Conservation (phyloP, 164 flowering plant genomes). For the Vitis riparia region DNA sequence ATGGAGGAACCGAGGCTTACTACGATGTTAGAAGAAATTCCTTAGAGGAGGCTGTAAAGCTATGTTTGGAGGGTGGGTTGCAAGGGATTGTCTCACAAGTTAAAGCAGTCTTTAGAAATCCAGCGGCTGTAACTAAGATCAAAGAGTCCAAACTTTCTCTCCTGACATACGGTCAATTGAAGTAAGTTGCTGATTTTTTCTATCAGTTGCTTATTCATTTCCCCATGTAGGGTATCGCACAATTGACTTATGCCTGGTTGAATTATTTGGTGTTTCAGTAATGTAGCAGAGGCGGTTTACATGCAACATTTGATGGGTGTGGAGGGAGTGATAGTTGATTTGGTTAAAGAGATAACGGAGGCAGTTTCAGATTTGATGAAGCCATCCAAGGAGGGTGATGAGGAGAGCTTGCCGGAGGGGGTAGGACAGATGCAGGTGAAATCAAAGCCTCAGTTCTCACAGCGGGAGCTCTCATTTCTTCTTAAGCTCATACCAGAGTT, state of each 20-base stretch:
- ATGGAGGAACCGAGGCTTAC: constrained; percentile 76
- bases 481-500: constrained; percentile 84
- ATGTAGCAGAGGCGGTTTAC: constrained; percentile 88
- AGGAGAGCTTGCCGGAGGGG: constrained; percentile 14
- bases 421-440: constrained; percentile 15
- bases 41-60: constrained; percentile 77
- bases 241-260: too few species aligned
- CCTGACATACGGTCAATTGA: constrained; percentile 78
- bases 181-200: constrained; percentile 44
- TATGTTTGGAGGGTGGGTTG: constrained; percentile 65
- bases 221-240: too few species aligned
- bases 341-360: constrained; percentile 69
- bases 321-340: constrained; percentile 91
- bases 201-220: background rate
- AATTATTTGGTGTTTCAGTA: constrained; percentile 38
- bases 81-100: constrained; percentile 93
- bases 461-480: constrained; percentile 73
- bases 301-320: constrained; percentile 92
- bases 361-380: constrained; percentile 55
- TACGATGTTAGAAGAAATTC: constrained; percentile 81
- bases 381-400: constrained; percentile 26
- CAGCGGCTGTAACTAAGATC: constrained; percentile 63
- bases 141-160: constrained; percentile 76
- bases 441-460: constrained; percentile 48
- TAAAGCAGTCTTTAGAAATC: constrained; percentile 68